Base-by-base conservation (phyloP, 345 rosid genomes). In the Raphanus raphanistrum region DNA sequence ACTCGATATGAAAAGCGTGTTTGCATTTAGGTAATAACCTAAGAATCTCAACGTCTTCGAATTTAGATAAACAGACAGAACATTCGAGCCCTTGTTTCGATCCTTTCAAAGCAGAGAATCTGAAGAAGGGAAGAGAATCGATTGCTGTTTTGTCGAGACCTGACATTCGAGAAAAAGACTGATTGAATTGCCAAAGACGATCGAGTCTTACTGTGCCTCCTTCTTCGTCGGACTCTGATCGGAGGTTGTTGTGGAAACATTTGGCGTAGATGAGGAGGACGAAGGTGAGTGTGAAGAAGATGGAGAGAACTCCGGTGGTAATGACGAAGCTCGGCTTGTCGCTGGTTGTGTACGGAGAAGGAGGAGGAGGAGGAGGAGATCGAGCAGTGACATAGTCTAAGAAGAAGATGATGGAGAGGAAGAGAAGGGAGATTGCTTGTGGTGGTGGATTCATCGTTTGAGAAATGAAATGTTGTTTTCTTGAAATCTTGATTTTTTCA, bases 81-180 rank as follows among this genome's bases (percentile, higher is more conserved):
- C 99, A 95, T 77, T 95, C 98, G 1, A 95, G 90, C 4, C 98
- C 99, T 35, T 85, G 84, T 63, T 86, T 90, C 0, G 86, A 80
- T 27, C 99, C 99, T 81, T 68, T 86, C n/a, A 95, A 89, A 4
- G 96, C 83, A 7, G 98, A 88, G 90, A 92, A 95, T 73, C 84
- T 83, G 77, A 95, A 95, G 82, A 91, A 95, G 31, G 99, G 99
- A 10, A 95, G 93, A 0, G 97, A 88, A 61, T 92, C 92, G 0
- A 95, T 84, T 9, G 84, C 93, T 0, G 87, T 81, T 74, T 88
- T 89, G 70, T 95, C 87, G 8, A 95, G 85, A 21, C 99, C 98
- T 0, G 99, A 92, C 68, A 88, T 81, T 55, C 87, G 72, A 3
- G 86, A 84, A 21, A 21, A 21, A 28, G 91, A 88, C 0, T 63